A percentile compares a stretch with the other conserved stretches of the same genome.
phyloP scores from a whole-genome alignment of 192 early-diverging fungal genomes.

The Jimgerdemannia lactiflua region DNA sequence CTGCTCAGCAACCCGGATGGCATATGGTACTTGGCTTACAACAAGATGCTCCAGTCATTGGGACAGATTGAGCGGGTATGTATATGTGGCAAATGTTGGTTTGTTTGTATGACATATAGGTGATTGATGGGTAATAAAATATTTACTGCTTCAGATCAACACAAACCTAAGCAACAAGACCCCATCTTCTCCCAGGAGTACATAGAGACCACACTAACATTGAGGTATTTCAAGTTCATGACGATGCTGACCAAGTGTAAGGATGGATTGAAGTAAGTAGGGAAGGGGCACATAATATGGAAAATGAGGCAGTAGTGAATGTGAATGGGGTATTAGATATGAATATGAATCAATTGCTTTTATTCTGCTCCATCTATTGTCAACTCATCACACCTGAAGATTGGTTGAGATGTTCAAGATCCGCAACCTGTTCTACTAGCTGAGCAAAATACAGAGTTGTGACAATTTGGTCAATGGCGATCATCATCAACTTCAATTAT shows the following conservation, averaged over 20 bases:
- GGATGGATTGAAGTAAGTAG: conserved; percentile 50
- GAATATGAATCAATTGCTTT: not conserved
- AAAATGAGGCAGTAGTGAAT: not conserved
- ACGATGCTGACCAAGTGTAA: conserved; percentile 56
- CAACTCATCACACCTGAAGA: conserved; percentile 3
- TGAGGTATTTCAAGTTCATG: conserved; percentile 77
- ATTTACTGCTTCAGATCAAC: conserved; percentile 29
- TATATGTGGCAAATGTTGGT: not conserved
- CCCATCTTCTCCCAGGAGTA: conserved; percentile 68
- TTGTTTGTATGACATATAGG: conserved; percentile 6
- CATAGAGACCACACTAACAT: conserved; percentile 67
- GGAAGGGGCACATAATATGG: not conserved
- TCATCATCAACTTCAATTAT: conserved; percentile 76
- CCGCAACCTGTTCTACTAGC: conserved; percentile 72
- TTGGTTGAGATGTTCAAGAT: conserved; percentile 74
- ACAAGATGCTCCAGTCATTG: conserved; percentile 67
- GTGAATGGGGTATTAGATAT: not conserved
- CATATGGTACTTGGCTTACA: conserved; percentile 61
- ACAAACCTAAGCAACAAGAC: conserved; percentile 44
- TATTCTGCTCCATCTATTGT: not conserved
- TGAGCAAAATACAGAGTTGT: conserved; percentile 73
- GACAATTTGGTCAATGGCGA: conserved; percentile 74
- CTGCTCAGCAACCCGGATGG: conserved; percentile 65
- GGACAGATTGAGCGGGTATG: conserved; percentile 70
- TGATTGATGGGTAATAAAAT: not conserved